A percentile compares a stretch with the other conserved stretches of the same genome.
phyloP scores from a whole-genome alignment of 768 basidiomycete genomes.

The Lactarius psammicola region DNA sequence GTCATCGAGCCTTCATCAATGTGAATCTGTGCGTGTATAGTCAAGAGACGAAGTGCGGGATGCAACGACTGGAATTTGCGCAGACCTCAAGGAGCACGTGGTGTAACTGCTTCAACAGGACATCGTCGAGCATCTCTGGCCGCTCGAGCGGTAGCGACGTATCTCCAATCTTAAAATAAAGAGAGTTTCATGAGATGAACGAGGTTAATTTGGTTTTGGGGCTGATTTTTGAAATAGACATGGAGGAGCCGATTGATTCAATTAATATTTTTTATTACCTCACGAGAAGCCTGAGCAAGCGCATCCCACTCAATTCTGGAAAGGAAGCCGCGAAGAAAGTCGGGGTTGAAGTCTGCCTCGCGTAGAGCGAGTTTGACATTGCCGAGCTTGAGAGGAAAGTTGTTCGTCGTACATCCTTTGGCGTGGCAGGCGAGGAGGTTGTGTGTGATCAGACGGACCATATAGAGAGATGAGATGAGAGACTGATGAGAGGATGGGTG shows the following conservation, averaged over 20 bases:
- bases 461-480: too few relatives aligned
- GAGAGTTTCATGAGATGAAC: neutral
- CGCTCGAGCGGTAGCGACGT: conserved; percentile 72
- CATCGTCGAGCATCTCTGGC: conserved; percentile 78
- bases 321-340: conserved; percentile 81
- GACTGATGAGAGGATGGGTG: too few relatives aligned
- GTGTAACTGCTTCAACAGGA: conserved; percentile 78
- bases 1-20: conserved; percentile 91
- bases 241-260: neutral
- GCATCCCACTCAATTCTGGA: conserved; percentile 91
- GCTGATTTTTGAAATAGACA: neutral
- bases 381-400: conserved; percentile 85
- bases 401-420: conserved; percentile 88
- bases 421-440: conserved; percentile 94
- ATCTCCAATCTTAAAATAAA: conserved; percentile 70
- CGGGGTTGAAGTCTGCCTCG: conserved; percentile 86
- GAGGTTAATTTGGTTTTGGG: neutral
- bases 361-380: conserved; percentile 77
- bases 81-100: conserved; percentile 90
- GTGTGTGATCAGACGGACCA: conserved; percentile 95
- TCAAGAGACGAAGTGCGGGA: neutral
- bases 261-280: conserved; percentile 50
- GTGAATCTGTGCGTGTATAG: conserved; percentile 63
- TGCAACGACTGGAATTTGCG: neutral
- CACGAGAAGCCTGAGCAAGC: conserved; percentile 72